A percentile compares a stretch with the other conserved stretches of the same genome.
Conservation (phyloP, 768 basidiomycete genomes). For the Tulasnella calospora region DNA sequence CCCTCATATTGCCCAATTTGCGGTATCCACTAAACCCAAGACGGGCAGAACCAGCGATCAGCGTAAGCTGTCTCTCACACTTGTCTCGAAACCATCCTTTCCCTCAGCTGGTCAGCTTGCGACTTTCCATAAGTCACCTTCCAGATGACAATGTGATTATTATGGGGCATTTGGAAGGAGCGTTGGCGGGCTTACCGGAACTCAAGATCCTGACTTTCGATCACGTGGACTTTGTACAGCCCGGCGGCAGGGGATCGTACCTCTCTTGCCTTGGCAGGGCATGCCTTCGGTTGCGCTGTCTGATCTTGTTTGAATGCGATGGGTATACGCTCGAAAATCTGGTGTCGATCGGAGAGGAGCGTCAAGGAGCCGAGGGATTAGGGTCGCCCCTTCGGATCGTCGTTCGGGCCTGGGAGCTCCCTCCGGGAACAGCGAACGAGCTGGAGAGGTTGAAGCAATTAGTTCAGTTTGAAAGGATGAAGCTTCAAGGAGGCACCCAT, state of each 20-base stretch:
- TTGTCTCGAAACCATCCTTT: not conserved
- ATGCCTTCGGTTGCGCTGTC: not conserved
- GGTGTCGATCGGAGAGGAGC: too few species aligned
- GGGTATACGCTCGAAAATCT: not conserved
- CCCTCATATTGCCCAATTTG: not conserved
- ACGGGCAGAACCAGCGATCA: not conserved
- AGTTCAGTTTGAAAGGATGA: too few species aligned
- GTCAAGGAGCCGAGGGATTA: too few species aligned
- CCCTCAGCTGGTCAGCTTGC: not conserved
- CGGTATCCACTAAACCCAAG: not conserved
- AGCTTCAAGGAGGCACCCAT: too few species aligned
- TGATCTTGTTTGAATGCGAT: not conserved
- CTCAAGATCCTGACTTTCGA: not conserved
- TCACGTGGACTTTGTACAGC: not conserved
- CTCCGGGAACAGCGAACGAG: too few species aligned
- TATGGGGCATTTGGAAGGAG: not conserved
- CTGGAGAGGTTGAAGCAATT: too few species aligned
- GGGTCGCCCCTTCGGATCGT: too few species aligned
- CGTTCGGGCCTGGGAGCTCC: too few species aligned
- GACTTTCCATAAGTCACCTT: too few species aligned
- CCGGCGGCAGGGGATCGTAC: not conserved
- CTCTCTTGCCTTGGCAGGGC: not conserved
- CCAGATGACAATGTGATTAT: not conserved
- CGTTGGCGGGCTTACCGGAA: not conserved
- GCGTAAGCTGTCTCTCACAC: not conserved